Evolutionary conservation across 179 eudicot genomes (phyloP).

Genomic region (Gypsophila paniculata): DNA sequence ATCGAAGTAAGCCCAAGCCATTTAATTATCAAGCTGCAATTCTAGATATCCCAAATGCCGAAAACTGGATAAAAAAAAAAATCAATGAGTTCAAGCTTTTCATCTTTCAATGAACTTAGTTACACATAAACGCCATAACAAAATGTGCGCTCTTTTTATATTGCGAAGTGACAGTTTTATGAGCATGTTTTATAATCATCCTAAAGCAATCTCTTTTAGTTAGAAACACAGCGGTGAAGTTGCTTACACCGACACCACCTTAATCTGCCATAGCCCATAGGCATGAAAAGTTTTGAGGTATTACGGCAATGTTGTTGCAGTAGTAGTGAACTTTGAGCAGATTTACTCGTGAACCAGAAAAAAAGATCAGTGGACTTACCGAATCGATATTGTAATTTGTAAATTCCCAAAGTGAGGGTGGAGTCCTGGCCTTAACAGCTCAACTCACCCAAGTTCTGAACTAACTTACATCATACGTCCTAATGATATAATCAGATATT

Average conservation of each 20-base stretch:
- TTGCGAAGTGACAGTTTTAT: too few species aligned
- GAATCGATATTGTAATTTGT: too few species aligned
- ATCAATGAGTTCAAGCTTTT: not conserved
- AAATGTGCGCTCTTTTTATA: too few species aligned
- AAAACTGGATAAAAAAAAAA: constrained; percentile 18
- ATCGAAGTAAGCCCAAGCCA: constrained; percentile 68
- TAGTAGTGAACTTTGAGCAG: not conserved
- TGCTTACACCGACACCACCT: not conserved
- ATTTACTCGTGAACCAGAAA: too few species aligned
- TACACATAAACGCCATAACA: not conserved
- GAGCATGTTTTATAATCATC: too few species aligned
- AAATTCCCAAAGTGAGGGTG: constrained; percentile 18
- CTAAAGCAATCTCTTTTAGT: not conserved
- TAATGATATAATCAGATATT: constrained; percentile 5
- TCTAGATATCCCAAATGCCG: constrained; percentile 13
- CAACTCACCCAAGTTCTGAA: constrained; percentile 32
- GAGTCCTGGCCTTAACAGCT: constrained; percentile 32
- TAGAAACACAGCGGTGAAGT: too few species aligned
- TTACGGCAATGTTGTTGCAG: too few species aligned
- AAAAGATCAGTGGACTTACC: too few species aligned
- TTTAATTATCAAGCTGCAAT: not conserved
- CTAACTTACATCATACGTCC: constrained; percentile 23
- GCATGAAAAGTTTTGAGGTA: too few species aligned
- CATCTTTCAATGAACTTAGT: not conserved
- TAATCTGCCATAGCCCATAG: too few species aligned